phyloP scores from a whole-genome alignment of 2,329 filamentous ascomycete species.

The Aureobasidium zeae region DNA sequence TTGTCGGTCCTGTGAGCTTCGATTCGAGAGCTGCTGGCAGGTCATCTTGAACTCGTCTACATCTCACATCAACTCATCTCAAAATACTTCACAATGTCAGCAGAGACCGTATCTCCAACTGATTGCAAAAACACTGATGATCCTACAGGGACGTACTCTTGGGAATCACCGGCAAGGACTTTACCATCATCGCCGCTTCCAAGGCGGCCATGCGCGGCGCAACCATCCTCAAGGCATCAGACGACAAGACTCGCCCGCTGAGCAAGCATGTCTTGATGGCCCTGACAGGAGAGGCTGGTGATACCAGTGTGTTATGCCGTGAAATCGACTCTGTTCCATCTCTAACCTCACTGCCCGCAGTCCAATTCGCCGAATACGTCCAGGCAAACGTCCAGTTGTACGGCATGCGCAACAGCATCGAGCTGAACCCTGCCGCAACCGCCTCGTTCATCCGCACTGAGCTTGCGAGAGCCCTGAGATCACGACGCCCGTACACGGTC shows the following conservation, averaged over 20 bases:
- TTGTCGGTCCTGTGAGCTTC: too few species aligned
- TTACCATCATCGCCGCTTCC: slow-evolving; percentile 92
- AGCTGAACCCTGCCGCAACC: slow-evolving; percentile 80
- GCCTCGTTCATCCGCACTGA: slow-evolving; percentile 91
- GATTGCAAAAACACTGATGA: slow-evolving; percentile 35
- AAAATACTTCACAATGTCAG: slow-evolving; percentile 16
- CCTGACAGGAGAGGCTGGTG: slow-evolving; percentile 90
- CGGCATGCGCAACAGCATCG: slow-evolving; percentile 93
- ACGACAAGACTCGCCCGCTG: slow-evolving; percentile 90
- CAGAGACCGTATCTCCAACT: not conserved
- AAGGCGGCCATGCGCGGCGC: slow-evolving; percentile 98
- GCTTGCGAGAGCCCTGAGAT: slow-evolving; percentile 81
- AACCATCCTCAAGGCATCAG: slow-evolving; percentile 85
- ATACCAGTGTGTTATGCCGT: slow-evolving; percentile 59
- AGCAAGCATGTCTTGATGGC: slow-evolving; percentile 95
- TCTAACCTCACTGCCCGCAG: slow-evolving; percentile 37
- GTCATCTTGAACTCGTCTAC: too few species aligned
- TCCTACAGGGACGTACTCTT: slow-evolving; percentile 84
- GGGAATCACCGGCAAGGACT: slow-evolving; percentile 98
- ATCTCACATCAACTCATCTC: not conserved
- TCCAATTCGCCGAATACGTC: slow-evolving; percentile 98
- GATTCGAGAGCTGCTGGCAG: too few species aligned
- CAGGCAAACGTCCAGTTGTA: slow-evolving; percentile 98
- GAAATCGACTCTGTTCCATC: not conserved
- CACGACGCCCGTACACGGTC: slow-evolving; percentile 89